Evolutionary conservation across 2,329 filamentous ascomycete genomes (phyloP).

Genomic region (Penicillium rolfsii): DNA sequence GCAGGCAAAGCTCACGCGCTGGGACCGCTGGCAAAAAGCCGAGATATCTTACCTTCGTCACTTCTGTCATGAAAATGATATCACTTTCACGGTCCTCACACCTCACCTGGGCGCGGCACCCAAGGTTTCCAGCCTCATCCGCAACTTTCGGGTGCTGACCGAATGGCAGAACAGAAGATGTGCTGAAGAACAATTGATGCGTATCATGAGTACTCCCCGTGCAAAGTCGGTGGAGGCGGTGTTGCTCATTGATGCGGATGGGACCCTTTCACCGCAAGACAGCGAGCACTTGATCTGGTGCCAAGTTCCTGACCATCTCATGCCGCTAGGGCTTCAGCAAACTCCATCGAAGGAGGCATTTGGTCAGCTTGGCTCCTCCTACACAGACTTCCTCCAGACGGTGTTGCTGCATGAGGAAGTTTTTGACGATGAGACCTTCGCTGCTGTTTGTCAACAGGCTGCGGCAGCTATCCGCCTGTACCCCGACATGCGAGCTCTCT

Average conservation of each 20-base stretch:
- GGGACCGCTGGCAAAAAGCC: not conserved
- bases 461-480: not conserved
- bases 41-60: not conserved
- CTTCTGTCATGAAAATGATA: not conserved
- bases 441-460: not conserved
- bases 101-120: not conserved
- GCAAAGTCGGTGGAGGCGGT: not conserved
- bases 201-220: not conserved
- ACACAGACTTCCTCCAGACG: not conserved
- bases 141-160: not conserved
- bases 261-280: not conserved
- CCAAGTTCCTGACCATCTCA: not conserved
- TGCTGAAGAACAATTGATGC: not conserved
- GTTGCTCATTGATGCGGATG: not conserved
- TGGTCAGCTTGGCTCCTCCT: not conserved
- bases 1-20: not conserved
- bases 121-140: not conserved
- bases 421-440: not conserved
- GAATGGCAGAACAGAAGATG: not conserved
- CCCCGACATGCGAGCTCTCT: not conserved
- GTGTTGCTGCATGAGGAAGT: not conserved
- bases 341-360: not conserved
- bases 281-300: not conserved
- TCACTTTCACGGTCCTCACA: not conserved
- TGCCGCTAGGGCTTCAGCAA: not conserved